These are phyloP conservation scores for Phanerochaete carnosa DNA, from an alignment of 768 basidiomycete genomes.

Conservation along the genomic window DNA sequence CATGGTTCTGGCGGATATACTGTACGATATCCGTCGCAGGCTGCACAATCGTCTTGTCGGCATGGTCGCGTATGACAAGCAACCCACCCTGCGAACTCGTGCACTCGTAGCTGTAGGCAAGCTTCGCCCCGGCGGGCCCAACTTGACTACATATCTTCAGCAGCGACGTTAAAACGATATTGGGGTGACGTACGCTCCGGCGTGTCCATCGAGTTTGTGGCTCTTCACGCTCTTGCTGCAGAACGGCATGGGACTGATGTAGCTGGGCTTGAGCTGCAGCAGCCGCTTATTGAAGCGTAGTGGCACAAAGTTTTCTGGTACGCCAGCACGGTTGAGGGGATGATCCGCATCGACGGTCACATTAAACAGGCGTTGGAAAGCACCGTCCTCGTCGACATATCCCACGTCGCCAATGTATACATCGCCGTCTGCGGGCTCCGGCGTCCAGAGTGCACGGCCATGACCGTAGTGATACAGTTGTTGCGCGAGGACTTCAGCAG, in stretches of 20 bases:
- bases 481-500: constrained; percentile 11
- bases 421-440: constrained; percentile 9
- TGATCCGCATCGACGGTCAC: constrained; percentile 8
- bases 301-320: constrained; percentile 1
- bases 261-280: not conserved
- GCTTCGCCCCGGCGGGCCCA: constrained; percentile 5
- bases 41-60: not conserved
- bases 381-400: constrained; percentile 14
- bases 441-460: constrained; percentile 21
- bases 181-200: constrained; percentile 3
- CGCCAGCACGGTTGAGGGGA: constrained; percentile 3
- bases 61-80: constrained; percentile 7
- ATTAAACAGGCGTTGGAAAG: constrained; percentile 23
- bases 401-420: constrained; percentile 21
- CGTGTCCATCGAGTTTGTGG: constrained; percentile 2
- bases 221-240: constrained; percentile 9
- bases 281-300: constrained; percentile 5
- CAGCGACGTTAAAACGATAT: not conserved
- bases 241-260: not conserved
- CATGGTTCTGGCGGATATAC: constrained; percentile 14
- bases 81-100: constrained; percentile 17
- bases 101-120: constrained; percentile 13
- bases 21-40: not conserved
- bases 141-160: not conserved
- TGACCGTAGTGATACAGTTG: constrained; percentile 11